A percentile compares a stretch with the other conserved stretches of the same genome.
These are phyloP conservation scores for Teunomyces aglyptinius DNA, from an alignment of 805 yeast species.

Conservation along the genomic window DNA sequence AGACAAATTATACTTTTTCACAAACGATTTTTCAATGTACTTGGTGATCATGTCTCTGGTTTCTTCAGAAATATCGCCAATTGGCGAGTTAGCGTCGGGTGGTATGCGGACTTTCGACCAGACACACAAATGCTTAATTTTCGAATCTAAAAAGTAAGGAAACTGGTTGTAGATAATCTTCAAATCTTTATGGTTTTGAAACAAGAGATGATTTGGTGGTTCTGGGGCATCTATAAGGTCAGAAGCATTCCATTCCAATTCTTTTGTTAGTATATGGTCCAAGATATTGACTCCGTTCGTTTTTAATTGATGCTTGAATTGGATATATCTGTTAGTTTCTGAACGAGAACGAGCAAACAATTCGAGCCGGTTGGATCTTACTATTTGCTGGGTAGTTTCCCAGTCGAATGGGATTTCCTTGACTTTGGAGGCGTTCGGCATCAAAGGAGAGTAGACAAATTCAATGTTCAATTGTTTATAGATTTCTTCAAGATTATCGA, in stretches of 20 bases:
- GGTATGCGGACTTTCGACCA: constrained; percentile 65
- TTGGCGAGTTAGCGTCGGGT: constrained; percentile 46
- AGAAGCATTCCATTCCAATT: constrained; percentile 50
- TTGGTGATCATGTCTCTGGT: constrained; percentile 43
- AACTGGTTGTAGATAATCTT: constrained; percentile 56
- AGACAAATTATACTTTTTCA: constrained; percentile 39
- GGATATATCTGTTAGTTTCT: constrained; percentile 43
- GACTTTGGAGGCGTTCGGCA: constrained; percentile 39
- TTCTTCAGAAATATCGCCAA: constrained; percentile 50
- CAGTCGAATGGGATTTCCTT: constrained; percentile 44
- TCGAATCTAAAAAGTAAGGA: constrained; percentile 59
- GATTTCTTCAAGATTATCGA: constrained; percentile 9
- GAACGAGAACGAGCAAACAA: constrained; percentile 47
- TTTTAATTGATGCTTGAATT: constrained; percentile 43
- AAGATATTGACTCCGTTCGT: constrained; percentile 39
- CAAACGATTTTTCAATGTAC: constrained; percentile 49
- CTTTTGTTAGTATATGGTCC: constrained; percentile 46
- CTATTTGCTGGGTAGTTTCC: constrained; percentile 39
- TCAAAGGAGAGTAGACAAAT: constrained; percentile 28
- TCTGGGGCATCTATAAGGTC: constrained; percentile 24
- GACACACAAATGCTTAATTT: constrained; percentile 56
- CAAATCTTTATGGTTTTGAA: constrained; percentile 41
- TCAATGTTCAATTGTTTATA: constrained; percentile 15
- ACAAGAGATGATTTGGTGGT: constrained; percentile 40
- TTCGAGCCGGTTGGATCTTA: constrained; percentile 43